These are phyloP conservation scores for Trichoderma gamsii DNA, from an alignment of 495 filamentous ascomycete genomes.

Conservation along the genomic window DNA sequence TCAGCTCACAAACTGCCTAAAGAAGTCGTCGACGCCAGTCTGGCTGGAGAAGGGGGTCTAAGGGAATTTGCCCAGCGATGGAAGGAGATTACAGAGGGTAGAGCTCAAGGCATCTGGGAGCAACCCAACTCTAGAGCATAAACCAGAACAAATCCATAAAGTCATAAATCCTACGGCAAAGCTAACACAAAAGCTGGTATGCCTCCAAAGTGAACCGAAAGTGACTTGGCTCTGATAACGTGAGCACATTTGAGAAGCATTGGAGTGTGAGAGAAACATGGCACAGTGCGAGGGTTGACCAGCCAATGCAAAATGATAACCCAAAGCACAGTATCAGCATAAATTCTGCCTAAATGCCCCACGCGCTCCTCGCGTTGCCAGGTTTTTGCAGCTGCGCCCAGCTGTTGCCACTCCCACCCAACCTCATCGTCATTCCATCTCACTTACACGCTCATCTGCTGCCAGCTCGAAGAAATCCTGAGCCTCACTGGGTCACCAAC, in stretches of 20 bases:
- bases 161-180: neutral
- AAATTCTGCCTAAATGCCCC: neutral
- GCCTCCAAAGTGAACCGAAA: neutral
- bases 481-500: neutral
- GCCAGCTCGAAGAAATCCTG: neutral
- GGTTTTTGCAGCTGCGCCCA: neutral
- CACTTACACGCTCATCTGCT: neutral
- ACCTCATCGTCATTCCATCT: neutral
- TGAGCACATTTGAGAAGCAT: too few species aligned
- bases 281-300: neutral
- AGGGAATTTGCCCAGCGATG: conserved; percentile 82
- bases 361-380: neutral
- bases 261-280: neutral
- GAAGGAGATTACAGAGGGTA: conserved; percentile 56
- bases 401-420: neutral
- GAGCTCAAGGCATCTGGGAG: conserved; percentile 13
- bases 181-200: neutral
- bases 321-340: neutral
- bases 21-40: conserved; percentile 87
- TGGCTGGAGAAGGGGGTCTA: conserved; percentile 66
- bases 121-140: neutral
- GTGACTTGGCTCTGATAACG: neutral
- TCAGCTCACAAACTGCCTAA: conserved; percentile 92
- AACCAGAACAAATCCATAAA: neutral
- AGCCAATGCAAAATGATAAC: neutral